Evolutionary conservation across 129 eudicot genomes (phyloP).

Genomic region (Chrysanthemum makinoi): DNA sequence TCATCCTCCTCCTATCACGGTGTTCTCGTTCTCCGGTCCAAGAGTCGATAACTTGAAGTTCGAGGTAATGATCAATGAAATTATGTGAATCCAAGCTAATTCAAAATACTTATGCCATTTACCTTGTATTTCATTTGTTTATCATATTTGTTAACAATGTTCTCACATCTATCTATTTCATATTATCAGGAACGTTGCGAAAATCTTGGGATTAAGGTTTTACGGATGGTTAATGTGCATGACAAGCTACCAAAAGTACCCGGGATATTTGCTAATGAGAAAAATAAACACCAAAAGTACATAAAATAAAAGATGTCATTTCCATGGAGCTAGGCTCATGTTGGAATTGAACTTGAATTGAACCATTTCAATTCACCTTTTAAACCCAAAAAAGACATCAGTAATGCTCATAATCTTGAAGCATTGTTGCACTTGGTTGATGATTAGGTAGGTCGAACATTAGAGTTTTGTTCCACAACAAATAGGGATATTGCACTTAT

Average conservation of each 20-base stretch:
- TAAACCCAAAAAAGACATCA: slow-evolving; percentile 40
- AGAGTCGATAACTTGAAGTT: slow-evolving; percentile 68
- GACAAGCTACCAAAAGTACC: slow-evolving; percentile 76
- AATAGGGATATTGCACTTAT: slow-evolving; percentile 71
- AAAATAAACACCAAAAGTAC: slow-evolving; percentile 50
- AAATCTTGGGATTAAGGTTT: slow-evolving; percentile 41
- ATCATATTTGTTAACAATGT: no score
- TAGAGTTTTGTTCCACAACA: slow-evolving; percentile 34
- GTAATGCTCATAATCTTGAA: slow-evolving; percentile 64
- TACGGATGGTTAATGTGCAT: slow-evolving; percentile 51
- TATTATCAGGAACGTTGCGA: slow-evolving; percentile 47
- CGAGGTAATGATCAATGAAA: slow-evolving; percentile 15
- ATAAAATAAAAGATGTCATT: slow-evolving; percentile 52
- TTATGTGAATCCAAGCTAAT: no score
- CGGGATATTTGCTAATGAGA: slow-evolving; percentile 68
- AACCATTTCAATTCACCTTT: slow-evolving; percentile 54
- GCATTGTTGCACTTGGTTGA: slow-evolving; percentile 63
- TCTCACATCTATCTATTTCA: no score
- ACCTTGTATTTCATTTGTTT: no score
- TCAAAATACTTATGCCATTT: no score
- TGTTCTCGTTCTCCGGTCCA: slow-evolving; percentile 52
- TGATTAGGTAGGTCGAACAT: slow-evolving; percentile 48
- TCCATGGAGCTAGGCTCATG: slow-evolving; percentile 88
- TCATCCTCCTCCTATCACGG: slow-evolving; percentile 60
- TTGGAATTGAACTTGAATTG: slow-evolving; percentile 53